Evolutionary conservation across 2,329 filamentous ascomycete species (phyloP).

Genomic region (Cordyceps javanica): DNA sequence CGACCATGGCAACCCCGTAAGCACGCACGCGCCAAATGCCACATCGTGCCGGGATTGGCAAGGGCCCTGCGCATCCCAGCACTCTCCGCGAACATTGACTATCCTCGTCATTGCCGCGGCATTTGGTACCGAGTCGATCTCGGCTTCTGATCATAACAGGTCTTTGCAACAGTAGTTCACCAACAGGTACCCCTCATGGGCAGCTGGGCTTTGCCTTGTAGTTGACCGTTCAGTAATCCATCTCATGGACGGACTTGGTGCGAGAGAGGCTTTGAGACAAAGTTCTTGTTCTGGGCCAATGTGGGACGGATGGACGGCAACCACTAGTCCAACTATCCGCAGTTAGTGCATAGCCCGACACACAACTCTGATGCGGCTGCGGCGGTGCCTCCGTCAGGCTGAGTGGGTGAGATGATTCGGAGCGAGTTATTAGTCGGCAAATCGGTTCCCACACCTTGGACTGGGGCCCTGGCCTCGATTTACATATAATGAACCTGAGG

Average conservation of each 20-base stretch:
- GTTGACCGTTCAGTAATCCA: too few species aligned
- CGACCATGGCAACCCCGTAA: background rate
- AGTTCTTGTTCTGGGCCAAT: too few species aligned
- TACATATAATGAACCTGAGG: background rate
- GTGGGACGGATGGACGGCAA: too few species aligned
- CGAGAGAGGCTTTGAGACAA: background rate
- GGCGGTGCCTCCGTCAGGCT: constrained; percentile 4
- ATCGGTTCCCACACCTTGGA: background rate
- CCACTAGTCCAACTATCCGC: too few species aligned
- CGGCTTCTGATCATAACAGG: too few species aligned
- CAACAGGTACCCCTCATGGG: too few species aligned
- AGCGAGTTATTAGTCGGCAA: too few species aligned
- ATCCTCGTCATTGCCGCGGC: too few species aligned
- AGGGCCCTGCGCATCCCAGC: background rate
- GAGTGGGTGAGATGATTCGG: background rate
- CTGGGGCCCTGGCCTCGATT: background rate
- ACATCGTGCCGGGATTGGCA: background rate
- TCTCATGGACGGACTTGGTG: background rate
- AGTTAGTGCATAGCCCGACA: background rate
- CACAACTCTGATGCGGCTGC: background rate
- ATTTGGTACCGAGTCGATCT: too few species aligned
- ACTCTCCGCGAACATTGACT: background rate
- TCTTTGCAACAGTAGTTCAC: too few species aligned
- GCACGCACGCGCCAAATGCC: background rate
- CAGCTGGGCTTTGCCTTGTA: too few species aligned